Evolutionary conservation across 495 filamentous ascomycete genomes (phyloP).

Genomic region (Collariella sp.): DNA sequence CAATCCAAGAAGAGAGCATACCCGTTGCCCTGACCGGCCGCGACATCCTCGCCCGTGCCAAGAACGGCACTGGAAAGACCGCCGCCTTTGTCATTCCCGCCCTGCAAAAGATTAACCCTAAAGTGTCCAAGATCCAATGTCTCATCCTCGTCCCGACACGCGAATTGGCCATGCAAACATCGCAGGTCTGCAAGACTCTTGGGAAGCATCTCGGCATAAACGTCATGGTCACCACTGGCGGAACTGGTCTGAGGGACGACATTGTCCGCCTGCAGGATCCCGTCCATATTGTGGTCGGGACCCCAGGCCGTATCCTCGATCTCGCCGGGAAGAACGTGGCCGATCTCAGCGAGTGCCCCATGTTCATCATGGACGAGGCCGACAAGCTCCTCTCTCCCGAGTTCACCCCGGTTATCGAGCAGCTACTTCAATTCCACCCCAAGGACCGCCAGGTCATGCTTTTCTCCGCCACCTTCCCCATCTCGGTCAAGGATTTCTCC

Average conservation of each 20-base stretch:
- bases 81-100: slow-evolving; percentile 96
- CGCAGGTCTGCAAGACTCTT: slow-evolving; percentile 95
- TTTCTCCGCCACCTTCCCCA: slow-evolving; percentile 93
- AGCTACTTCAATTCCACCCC: slow-evolving; percentile 84
- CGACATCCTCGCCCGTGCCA: slow-evolving; percentile 92
- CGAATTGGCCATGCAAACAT: slow-evolving; percentile 97
- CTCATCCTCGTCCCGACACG: slow-evolving; percentile 92
- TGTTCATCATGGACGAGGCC: slow-evolving; percentile 98
- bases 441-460: slow-evolving; percentile 98
- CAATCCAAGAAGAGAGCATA: slow-evolving; percentile 98
- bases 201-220: slow-evolving; percentile 95
- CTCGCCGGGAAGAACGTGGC: slow-evolving; percentile 90
- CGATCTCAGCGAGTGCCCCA: slow-evolving; percentile 91
- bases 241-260: slow-evolving; percentile 89
- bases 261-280: slow-evolving; percentile 90
- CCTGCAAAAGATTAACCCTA: slow-evolving; percentile 90
- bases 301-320: slow-evolving; percentile 90
- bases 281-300: slow-evolving; percentile 96
- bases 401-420: slow-evolving; percentile 95
- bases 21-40: slow-evolving; percentile 90
- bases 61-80: slow-evolving; percentile 98
- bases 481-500: slow-evolving; percentile 94
- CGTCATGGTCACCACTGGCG: slow-evolving; percentile 98
- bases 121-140: slow-evolving; percentile 88
- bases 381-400: slow-evolving; percentile 95